Percentiles rank a stretch among this genome's conserved stretches.
Evolutionary conservation across 2,329 filamentous ascomycete species (phyloP).

Genomic region (Pseudopyrenochaeta lycopersici): DNA sequence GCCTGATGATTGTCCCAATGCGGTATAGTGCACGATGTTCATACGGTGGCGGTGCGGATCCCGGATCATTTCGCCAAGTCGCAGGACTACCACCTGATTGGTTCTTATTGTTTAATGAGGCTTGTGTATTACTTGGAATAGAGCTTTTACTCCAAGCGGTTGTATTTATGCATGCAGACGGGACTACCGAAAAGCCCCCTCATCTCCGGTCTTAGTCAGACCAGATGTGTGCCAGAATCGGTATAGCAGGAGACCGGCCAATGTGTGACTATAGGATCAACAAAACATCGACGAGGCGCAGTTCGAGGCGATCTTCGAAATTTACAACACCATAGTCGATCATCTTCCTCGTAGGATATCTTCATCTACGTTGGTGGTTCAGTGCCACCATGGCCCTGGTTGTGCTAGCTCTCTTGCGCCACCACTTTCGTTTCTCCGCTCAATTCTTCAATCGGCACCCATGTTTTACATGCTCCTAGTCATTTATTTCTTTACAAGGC

Average conservation of each 20-base stretch:
- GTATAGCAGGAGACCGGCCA: neutral
- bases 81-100: neutral
- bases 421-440: conserved; percentile 62
- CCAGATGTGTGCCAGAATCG: neutral
- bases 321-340: too few species aligned
- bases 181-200: conserved; percentile 12
- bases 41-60: neutral
- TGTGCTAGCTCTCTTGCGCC: too few species aligned
- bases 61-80: neutral
- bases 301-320: too few species aligned
- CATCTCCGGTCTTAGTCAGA: conserved; percentile 4
- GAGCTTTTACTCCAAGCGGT: neutral
- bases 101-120: neutral
- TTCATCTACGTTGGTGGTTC: too few species aligned
- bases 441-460: conserved; percentile 64
- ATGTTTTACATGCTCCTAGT: conserved; percentile 62
- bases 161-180: neutral
- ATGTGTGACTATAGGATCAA: too few species aligned
- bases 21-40: neutral
- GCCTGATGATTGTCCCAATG: neutral
- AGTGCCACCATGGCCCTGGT: too few species aligned
- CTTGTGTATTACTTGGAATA: neutral
- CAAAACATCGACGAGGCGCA: too few species aligned
- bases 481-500: conserved; percentile 42
- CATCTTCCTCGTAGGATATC: too few species aligned